These are phyloP conservation scores for Paxillus rubicundulus DNA, from an alignment of 768 basidiomycete species.

Conservation along the genomic window DNA sequence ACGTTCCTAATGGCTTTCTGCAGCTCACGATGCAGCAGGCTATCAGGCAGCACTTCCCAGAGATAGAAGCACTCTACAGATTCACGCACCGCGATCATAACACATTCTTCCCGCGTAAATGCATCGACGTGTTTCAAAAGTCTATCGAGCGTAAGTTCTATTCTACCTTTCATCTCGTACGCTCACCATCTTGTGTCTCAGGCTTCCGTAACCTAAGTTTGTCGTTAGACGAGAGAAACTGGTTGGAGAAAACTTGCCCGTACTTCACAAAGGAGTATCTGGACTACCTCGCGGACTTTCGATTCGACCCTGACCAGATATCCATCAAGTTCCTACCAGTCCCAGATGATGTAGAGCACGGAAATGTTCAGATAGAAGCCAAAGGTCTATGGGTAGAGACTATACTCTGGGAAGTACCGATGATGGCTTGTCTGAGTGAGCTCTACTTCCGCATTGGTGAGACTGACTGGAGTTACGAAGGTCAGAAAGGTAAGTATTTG, in stretches of 20 bases:
- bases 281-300: conserved; percentile 65
- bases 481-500: conserved; percentile 62
- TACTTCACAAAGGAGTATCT: conserved; percentile 75
- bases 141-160: conserved; percentile 59
- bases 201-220: conserved; percentile 67
- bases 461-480: conserved; percentile 83
- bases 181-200: conserved; percentile 37
- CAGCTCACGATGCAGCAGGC: conserved; percentile 97
- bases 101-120: conserved; percentile 55
- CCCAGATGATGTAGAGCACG: conserved; percentile 47
- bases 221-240: conserved; percentile 57
- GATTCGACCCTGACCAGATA: conserved; percentile 67
- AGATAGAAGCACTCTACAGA: conserved; percentile 64
- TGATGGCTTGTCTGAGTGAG: conserved; percentile 92
- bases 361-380: conserved; percentile 70
- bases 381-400: conserved; percentile 76
- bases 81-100: conserved; percentile 77
- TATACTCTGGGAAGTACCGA: conserved; percentile 94
- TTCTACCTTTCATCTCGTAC: conserved; percentile 29
- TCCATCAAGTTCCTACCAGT: conserved; percentile 60
- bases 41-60: conserved; percentile 73
- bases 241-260: conserved; percentile 68
- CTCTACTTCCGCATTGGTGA: conserved; percentile 75
- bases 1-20: background rate
- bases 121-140: conserved; percentile 34